Evolutionary conservation across 2,329 filamentous ascomycete genomes (phyloP).

Genomic region (Verticillium klebahnii): DNA sequence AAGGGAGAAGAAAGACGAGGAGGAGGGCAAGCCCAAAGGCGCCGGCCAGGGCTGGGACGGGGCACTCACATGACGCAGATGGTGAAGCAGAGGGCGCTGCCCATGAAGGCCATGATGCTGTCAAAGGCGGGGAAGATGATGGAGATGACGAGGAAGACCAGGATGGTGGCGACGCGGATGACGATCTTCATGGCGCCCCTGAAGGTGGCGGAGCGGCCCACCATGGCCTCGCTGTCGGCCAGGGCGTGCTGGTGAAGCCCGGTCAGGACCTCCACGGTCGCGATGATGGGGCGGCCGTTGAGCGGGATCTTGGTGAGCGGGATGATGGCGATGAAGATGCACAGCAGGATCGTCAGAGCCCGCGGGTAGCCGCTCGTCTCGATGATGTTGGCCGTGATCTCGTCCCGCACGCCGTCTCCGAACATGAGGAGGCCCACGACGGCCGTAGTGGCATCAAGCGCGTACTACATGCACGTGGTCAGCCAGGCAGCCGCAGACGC

Average conservation of each 20-base stretch:
- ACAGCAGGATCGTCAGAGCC: slow-evolving; percentile 71
- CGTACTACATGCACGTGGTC: slow-evolving; percentile 44
- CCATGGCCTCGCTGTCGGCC: slow-evolving; percentile 38
- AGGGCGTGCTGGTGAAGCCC: slow-evolving; percentile 58
- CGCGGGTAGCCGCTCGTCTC: slow-evolving; percentile 68
- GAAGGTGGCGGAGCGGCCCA: slow-evolving; percentile 52
- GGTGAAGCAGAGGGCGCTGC: slow-evolving; percentile 84
- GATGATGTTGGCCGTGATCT: slow-evolving; percentile 88
- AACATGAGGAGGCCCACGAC: slow-evolving; percentile 91
- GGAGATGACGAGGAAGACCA: slow-evolving; percentile 73
- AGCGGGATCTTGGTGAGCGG: slow-evolving; percentile 93
- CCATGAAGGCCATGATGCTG: slow-evolving; percentile 86
- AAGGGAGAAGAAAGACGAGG: background rate
- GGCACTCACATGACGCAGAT: slow-evolving; percentile 73
- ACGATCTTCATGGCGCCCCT: slow-evolving; percentile 53
- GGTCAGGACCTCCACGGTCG: slow-evolving; percentile 72
- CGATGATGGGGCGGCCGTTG: slow-evolving; percentile 82
- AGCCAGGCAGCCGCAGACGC: background rate
- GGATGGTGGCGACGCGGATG: slow-evolving; percentile 61
- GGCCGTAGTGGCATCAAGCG: slow-evolving; percentile 77
- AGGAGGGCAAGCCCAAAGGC: no score
- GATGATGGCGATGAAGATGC: slow-evolving; percentile 84
- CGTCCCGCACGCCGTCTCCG: slow-evolving; percentile 79
- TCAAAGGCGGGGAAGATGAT: slow-evolving; percentile 72
- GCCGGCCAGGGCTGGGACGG: background rate